Percentiles rank a stretch among this genome's conserved stretches.
These are phyloP conservation scores for Termitomyces sp. DNA, from an alignment of 768 basidiomycete species.

Conservation along the genomic window DNA sequence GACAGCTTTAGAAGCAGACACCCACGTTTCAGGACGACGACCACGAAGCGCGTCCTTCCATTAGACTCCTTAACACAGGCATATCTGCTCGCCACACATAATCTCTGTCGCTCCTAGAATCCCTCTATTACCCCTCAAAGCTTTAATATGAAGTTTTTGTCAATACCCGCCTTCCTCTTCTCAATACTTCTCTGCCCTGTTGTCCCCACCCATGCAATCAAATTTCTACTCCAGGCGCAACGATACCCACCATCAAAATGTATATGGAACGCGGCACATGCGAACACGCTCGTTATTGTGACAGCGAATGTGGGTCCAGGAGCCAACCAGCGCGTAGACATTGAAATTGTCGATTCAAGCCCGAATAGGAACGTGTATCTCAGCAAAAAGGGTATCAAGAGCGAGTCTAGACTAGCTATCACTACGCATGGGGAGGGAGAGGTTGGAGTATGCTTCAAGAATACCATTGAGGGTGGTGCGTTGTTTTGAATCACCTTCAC, in stretches of 20 bases:
- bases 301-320: slow-evolving; percentile 88
- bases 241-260: slow-evolving; percentile 78
- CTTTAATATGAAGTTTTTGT: slow-evolving; percentile 10
- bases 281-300: slow-evolving; percentile 87
- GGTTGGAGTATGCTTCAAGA: slow-evolving; percentile 93
- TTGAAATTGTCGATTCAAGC: slow-evolving; percentile 91
- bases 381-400: slow-evolving; percentile 81
- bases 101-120: neutral
- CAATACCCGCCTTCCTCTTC: slow-evolving; percentile 24
- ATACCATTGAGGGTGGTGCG: slow-evolving; percentile 70
- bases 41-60: slow-evolving; percentile 3
- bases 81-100: slow-evolving; percentile 1
- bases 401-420: slow-evolving; percentile 88
- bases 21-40: slow-evolving; percentile 12
- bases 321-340: slow-evolving; percentile 75
- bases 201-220: slow-evolving; percentile 54
- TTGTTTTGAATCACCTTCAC: neutral
- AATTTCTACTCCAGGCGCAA: slow-evolving; percentile 72
- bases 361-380: slow-evolving; percentile 84
- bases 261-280: slow-evolving; percentile 92
- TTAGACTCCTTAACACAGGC: neutral
- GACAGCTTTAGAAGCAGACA: slow-evolving; percentile 4
- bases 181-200: slow-evolving; percentile 23
- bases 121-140: neutral
- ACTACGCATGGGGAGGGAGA: slow-evolving; percentile 93